Evolutionary conservation across 495 filamentous ascomycete genomes (phyloP), one percentile per base, ranked within the genome.

Genomic region (Bacidia rubella): DNA sequence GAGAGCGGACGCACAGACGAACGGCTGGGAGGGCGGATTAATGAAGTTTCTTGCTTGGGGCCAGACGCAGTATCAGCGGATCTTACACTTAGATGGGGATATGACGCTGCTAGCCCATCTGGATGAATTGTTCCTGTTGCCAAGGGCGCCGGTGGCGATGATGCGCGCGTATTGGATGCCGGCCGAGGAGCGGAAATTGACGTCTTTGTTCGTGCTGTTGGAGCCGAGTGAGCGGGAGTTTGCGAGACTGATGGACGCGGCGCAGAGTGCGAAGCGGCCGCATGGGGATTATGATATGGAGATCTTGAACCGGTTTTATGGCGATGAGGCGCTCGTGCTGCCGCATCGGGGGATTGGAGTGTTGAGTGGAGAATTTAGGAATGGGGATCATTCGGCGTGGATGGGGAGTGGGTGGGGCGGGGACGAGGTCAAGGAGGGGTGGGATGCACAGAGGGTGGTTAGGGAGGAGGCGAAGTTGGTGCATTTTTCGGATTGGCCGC

Each of bases 401-500:
- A 59, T 90, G 3, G 85, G 85, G 3, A 77, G 71, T 38, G 69
- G 73, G n/a, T 61, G 15, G 29, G 29, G 29, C 29, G 5, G n/a
- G n/a, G n/a, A n/a, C n/a, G 9, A 9, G n/a, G 32, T 10, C 9
- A 39, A 69, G 2, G 78, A 82, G 55, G 64, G 60, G 19, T 94
- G 87, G 85, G 78, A 90, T 63, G 74, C 86, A 0, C 71, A 80
- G 11, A 70, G 64, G 41, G 74, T 76, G 25, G 66, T 80, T 27
- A 67, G 72, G 20, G 80, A 89, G 61, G 29, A 15, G 17, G 83
- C 82, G 10, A 89, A 83, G 58, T 74, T 87, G 12, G 73, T 92
- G 0, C 87, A 89, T 65, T 90, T 94, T 60, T 82, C 76, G 2
- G 87, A 92, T 60, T 85, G 80, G 79, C 86, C 86, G 2, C 57